Conservation (phyloP, 306 rosid genomes). For the Fagus sylvatica region DNA sequence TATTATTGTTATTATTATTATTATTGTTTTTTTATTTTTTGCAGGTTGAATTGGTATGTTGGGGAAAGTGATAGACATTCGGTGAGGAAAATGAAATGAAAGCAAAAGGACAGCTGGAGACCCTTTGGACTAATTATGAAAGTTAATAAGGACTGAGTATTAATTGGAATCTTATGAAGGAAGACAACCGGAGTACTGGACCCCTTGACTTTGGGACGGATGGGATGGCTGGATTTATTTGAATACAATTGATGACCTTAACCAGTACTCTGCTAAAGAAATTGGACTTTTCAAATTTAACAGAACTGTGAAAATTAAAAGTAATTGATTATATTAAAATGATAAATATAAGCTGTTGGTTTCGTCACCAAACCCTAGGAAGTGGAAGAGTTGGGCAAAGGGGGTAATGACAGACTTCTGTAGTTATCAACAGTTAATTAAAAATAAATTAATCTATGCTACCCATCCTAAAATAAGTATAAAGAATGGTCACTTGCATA, state of each 20-base stretch:
- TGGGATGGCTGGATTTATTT: neutral
- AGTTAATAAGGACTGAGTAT: neutral
- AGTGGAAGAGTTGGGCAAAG: no score
- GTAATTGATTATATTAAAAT: no score
- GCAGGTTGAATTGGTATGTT: neutral
- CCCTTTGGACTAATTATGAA: neutral
- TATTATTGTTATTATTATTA: neutral
- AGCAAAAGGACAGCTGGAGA: neutral
- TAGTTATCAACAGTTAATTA: no score
- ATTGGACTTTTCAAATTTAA: neutral
- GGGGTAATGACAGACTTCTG: no score
- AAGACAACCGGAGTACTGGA: neutral
- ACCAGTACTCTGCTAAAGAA: neutral
- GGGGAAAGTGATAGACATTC: neutral
- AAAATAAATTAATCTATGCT: no score
- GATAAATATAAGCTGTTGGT: no score
- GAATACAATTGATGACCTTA: neutral
- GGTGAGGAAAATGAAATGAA: neutral
- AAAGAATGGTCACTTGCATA: no score
- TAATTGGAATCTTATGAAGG: neutral
- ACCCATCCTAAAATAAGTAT: no score
- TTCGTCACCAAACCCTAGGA: no score
- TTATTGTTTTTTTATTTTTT: neutral
- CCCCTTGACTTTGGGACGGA: neutral
- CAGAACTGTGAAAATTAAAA: neutral